These are phyloP conservation scores for Hippophae rhamnoides DNA, from an alignment of 306 rosid genomes.

Conservation along the genomic window DNA sequence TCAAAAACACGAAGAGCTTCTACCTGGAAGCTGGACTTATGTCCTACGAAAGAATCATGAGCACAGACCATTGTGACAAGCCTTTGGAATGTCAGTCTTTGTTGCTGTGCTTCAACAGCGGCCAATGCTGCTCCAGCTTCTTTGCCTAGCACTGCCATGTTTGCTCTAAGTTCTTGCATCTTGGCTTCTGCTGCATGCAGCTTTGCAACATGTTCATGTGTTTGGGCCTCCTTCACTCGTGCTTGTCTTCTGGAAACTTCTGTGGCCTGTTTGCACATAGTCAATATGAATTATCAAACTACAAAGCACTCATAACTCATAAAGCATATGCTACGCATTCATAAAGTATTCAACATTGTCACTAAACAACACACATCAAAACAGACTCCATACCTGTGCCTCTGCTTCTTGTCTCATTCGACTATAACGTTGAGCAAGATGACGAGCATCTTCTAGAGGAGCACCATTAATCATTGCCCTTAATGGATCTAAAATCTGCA, in stretches of 20 bases:
- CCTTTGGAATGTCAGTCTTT: slow-evolving; percentile 95
- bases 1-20: slow-evolving; percentile 10
- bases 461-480: slow-evolving; percentile 76
- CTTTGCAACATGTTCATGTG: slow-evolving; percentile 77
- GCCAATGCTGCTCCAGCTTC: slow-evolving; percentile 94
- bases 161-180: slow-evolving; percentile 83
- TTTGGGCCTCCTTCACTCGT: slow-evolving; percentile 67
- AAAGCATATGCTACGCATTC: slow-evolving; percentile 2
- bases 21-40: slow-evolving; percentile 3
- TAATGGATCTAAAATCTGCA: slow-evolving; percentile 87
- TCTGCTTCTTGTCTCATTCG: slow-evolving; percentile 97
- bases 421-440: slow-evolving; percentile 95
- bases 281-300: slow-evolving; percentile 22
- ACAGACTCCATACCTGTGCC: slow-evolving; percentile 36
- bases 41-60: slow-evolving; percentile 7
- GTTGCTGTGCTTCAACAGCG: slow-evolving; percentile 90
- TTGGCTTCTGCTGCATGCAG: slow-evolving; percentile 81
- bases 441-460: slow-evolving; percentile 99
- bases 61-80: slow-evolving; percentile 86
- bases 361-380: slow-evolving; percentile 2
- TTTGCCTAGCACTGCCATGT: slow-evolving; percentile 87
- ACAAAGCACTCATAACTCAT: slow-evolving; percentile 4
- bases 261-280: slow-evolving; percentile 45
- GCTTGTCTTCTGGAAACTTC: slow-evolving; percentile 72
- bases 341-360: slow-evolving; percentile 1